These are phyloP conservation scores for Hypoxylon cercidicola DNA, from an alignment of 495 filamentous ascomycete species.

Conservation along the genomic window DNA sequence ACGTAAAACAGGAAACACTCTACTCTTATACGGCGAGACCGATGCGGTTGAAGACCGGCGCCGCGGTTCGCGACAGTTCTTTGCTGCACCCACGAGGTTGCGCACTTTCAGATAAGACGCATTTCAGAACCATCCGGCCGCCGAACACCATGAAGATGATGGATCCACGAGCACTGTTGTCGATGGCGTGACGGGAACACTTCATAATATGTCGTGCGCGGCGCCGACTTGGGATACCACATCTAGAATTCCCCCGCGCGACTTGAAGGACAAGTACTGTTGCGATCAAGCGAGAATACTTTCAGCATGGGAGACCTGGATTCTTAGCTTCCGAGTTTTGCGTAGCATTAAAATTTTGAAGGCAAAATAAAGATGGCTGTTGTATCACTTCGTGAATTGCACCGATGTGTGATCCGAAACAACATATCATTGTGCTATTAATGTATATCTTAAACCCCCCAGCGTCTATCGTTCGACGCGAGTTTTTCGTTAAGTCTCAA, in stretches of 20 bases:
- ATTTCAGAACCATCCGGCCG: neutral
- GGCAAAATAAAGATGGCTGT: too few relatives aligned
- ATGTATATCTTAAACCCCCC: too few relatives aligned
- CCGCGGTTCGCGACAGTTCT: constrained; percentile 2
- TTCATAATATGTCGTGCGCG: neutral
- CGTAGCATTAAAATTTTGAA: too few relatives aligned
- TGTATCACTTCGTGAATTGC: too few relatives aligned
- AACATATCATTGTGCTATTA: too few relatives aligned
- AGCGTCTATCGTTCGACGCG: too few relatives aligned
- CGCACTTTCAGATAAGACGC: neutral
- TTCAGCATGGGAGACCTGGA: too few relatives aligned
- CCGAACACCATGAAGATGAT: neutral
- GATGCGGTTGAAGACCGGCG: neutral
- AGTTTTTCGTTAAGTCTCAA: too few relatives aligned
- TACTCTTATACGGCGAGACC: constrained; percentile 12
- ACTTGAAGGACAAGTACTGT: too few relatives aligned
- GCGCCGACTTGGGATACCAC: neutral
- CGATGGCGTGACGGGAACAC: neutral
- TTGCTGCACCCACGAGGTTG: neutral
- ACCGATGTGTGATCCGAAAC: too few relatives aligned
- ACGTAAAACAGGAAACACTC: constrained; percentile 10
- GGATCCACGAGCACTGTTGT: neutral
- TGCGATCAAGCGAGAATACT: too few relatives aligned
- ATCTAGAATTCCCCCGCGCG: neutral
- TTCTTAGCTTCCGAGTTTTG: too few relatives aligned